Percentiles rank a stretch among this genome's conserved stretches.
Conservation (phyloP, 1,284 basidiomycete species). For the Heterobasidion occidentale region DNA sequence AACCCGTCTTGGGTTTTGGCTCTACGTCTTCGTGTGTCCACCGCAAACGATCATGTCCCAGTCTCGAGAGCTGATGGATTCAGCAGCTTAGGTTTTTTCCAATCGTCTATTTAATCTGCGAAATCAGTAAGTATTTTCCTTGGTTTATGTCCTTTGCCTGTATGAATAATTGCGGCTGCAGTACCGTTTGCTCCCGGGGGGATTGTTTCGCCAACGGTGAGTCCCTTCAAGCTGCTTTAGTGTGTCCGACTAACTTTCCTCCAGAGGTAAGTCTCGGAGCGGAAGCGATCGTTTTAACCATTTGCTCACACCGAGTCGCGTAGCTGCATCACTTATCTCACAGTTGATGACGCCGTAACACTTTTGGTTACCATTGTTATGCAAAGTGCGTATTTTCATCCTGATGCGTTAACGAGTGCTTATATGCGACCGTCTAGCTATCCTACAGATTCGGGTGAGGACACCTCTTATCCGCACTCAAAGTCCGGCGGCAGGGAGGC, state of each 20-base stretch:
- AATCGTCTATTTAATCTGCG: constrained; percentile 8
- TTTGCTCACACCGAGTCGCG: no score
- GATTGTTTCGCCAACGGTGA: constrained; percentile 7
- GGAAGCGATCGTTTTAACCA: no score
- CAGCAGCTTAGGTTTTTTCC: constrained; percentile 14
- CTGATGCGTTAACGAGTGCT: no score
- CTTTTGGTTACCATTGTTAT: constrained; percentile 11
- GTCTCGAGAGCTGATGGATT: no score
- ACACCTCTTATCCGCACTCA: no score
- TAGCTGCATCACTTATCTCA: constrained; percentile 15
- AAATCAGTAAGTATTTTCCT: constrained; percentile 5
- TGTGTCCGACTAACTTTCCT: neutral
- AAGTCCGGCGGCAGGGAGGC: no score
- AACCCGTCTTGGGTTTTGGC: constrained; percentile 12
- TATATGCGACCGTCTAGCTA: constrained; percentile 1
- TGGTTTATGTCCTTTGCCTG: neutral
- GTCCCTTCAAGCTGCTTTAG: neutral
- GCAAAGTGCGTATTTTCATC: constrained; percentile 9
- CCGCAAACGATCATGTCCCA: no score
- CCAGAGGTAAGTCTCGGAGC: neutral
- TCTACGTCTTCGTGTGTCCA: constrained; percentile 17
- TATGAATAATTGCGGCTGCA: neutral
- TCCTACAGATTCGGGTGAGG: constrained; percentile 13
- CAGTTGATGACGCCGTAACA: constrained; percentile 14
- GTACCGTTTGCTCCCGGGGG: constrained; percentile 8